These are phyloP conservation scores for Begonia masoniana DNA, from an alignment of 306 rosid species.

Conservation along the genomic window DNA sequence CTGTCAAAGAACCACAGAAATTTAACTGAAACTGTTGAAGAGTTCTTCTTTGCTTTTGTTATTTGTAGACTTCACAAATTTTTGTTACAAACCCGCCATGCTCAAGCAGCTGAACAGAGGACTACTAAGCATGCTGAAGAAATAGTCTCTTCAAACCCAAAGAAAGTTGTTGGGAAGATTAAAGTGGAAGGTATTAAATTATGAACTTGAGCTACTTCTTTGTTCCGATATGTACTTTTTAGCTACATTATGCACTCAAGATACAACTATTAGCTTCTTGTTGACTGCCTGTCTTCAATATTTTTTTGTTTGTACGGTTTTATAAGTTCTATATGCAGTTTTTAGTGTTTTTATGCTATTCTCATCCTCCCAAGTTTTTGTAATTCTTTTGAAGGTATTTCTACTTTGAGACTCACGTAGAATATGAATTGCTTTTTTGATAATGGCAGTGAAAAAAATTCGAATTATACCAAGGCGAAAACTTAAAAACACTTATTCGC, in stretches of 20 bases:
- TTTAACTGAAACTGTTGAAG: no score
- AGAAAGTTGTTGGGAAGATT: constrained; percentile 75
- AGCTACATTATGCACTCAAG: no score
- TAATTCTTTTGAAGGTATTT: no score
- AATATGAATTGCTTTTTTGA: constrained; percentile 3
- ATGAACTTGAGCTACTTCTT: no score
- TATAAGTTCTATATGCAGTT: background rate
- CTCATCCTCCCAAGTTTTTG: background rate
- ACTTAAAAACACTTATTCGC: constrained; percentile 61
- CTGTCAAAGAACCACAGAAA: no score
- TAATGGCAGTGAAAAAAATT: constrained; percentile 61
- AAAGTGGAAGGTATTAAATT: constrained; percentile 67
- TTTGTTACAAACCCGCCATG: constrained; percentile 65
- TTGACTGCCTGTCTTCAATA: no score
- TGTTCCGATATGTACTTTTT: no score
- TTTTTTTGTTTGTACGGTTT: background rate
- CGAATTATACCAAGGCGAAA: constrained; percentile 71
- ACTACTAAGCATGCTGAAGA: constrained; percentile 44
- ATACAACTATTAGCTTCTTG: no score
- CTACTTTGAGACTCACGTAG: background rate
- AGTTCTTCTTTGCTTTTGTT: background rate
- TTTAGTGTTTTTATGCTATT: background rate
- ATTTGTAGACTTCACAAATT: constrained; percentile 52
- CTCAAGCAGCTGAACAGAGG: constrained; percentile 35
- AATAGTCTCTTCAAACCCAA: constrained; percentile 36